Conservation (phyloP, 208 protist genomes). For the Leptomonas seymouri region DNA sequence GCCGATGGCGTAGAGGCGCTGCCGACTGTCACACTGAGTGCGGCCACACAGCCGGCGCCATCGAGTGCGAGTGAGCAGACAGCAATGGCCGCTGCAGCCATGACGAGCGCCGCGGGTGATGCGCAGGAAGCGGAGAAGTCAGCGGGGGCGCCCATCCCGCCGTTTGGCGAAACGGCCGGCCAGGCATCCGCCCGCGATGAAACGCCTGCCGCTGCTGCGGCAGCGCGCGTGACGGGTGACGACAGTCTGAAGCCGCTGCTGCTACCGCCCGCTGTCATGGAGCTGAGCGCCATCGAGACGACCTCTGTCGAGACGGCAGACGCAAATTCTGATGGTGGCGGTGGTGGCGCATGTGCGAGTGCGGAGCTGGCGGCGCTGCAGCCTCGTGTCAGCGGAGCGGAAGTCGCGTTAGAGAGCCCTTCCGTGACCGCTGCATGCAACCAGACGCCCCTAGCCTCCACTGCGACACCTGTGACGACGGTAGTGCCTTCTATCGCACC, state of each 20-base stretch:
- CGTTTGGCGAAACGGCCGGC: too few species aligned
- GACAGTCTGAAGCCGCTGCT: neutral
- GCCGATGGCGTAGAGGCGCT: constrained; percentile 32
- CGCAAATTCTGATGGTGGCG: neutral
- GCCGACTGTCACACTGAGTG: constrained; percentile 23
- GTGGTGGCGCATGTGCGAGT: neutral
- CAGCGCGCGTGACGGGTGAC: neutral
- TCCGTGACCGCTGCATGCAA: neutral
- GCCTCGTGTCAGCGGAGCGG: neutral
- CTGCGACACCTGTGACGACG: neutral
- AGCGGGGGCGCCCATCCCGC: neutral
- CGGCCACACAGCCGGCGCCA: neutral
- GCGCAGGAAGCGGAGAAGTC: too few species aligned
- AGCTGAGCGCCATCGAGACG: neutral
- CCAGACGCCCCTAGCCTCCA: neutral
- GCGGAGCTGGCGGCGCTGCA: neutral
- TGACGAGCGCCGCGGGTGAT: neutral
- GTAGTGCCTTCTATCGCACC: neutral
- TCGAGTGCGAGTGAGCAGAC: neutral
- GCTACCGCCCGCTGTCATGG: neutral
- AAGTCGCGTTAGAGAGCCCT: neutral
- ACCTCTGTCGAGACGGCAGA: neutral
- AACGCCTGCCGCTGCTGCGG: neutral
- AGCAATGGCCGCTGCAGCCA: neutral
- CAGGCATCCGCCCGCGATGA: too few species aligned